Percentiles rank a stretch among this genome's conserved stretches.
These are phyloP conservation scores for Coniochaeta prunicola DNA, from an alignment of 2,329 filamentous ascomycete genomes.

Conservation along the genomic window DNA sequence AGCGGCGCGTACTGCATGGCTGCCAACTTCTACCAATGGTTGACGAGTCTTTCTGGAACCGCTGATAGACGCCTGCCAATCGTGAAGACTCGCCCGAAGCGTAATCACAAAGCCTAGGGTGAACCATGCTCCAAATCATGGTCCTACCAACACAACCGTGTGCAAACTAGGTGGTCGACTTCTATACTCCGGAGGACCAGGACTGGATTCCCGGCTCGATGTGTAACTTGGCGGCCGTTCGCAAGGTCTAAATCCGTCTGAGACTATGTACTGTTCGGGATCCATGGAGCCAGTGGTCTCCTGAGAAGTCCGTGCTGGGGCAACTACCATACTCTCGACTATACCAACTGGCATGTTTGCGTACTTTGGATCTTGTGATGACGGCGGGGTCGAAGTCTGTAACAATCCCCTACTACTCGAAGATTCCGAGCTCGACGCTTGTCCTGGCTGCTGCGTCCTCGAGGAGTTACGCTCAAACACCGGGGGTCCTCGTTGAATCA, in stretches of 20 bases:
- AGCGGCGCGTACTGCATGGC: neutral
- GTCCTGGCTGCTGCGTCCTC: neutral
- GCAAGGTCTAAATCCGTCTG: slow-evolving; percentile 14
- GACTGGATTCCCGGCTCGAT: neutral
- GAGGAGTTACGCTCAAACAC: neutral
- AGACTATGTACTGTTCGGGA: slow-evolving; percentile 12
- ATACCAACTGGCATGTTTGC: slow-evolving; percentile 2
- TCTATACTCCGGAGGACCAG: slow-evolving; percentile 4
- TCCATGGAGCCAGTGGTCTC: slow-evolving; percentile 14
- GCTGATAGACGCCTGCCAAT: neutral
- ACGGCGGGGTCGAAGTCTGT: neutral
- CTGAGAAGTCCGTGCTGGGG: slow-evolving; percentile 5
- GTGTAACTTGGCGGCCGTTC: slow-evolving; percentile 3
- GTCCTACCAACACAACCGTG: neutral
- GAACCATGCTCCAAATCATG: neutral
- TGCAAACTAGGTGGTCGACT: slow-evolving; percentile 16
- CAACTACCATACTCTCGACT: neutral
- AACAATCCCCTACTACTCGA: neutral
- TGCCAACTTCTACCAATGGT: neutral
- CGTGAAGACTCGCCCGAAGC: neutral
- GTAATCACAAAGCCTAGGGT: neutral
- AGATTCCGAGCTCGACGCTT: neutral
- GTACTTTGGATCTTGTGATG: slow-evolving; percentile 2
- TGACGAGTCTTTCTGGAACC: neutral
- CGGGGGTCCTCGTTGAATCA: neutral